Evolutionary conservation across 169 alveolate species (phyloP).

Genomic region (Plasmodium fragile): DNA sequence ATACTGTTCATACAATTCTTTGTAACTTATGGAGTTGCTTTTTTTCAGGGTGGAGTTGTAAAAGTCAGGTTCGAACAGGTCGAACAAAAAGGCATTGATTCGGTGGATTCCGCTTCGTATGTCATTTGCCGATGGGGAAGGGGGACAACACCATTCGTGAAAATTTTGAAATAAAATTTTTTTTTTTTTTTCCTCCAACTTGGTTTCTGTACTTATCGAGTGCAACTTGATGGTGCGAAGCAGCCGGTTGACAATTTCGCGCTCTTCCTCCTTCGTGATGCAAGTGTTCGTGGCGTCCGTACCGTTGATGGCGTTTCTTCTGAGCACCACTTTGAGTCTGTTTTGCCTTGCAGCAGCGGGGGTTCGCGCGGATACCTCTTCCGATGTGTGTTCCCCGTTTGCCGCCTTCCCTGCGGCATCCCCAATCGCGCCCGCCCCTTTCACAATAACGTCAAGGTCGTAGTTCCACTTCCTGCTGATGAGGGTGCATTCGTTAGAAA

Average conservation of each 20-base stretch:
- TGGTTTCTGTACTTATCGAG: background rate
- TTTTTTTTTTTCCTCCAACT: background rate
- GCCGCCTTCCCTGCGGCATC: background rate
- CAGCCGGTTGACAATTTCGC: background rate
- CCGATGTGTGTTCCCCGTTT: background rate
- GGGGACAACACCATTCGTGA: background rate
- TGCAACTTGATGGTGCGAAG: background rate
- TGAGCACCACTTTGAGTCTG: background rate
- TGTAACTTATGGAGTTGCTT: constrained; percentile 12
- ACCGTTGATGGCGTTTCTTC: too few relatives aligned
- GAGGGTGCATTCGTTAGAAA: constrained; percentile 24
- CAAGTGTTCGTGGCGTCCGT: background rate
- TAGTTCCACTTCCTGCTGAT: constrained; percentile 20
- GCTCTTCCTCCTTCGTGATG: background rate
- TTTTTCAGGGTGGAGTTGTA: constrained; percentile 30
- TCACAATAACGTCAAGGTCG: background rate
- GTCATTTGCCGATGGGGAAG: background rate
- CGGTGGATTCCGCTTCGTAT: background rate
- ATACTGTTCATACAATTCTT: constrained; percentile 46
- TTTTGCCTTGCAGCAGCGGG: background rate
- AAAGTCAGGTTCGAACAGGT: constrained; percentile 50
- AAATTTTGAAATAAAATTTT: background rate
- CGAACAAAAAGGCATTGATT: constrained; percentile 17
- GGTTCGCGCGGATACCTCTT: background rate
- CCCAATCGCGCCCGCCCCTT: background rate